Evolutionary conservation across 2,329 filamentous ascomycete species (phyloP), one percentile per base, ranked within the genome.

Genomic region (Hymenotorrendiella dingleyae): DNA sequence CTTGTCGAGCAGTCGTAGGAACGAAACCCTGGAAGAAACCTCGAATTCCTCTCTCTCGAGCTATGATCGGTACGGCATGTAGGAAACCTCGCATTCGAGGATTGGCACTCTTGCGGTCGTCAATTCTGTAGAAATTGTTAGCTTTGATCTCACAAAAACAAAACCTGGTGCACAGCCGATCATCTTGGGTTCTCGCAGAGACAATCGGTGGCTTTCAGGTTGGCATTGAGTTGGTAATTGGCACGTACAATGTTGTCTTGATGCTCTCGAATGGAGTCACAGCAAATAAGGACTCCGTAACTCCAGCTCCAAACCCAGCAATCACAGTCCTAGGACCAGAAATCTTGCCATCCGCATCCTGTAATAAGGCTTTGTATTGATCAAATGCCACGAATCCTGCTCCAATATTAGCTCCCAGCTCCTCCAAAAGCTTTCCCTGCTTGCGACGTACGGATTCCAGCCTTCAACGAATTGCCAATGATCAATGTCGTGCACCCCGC

Each of bases 21-120:
- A 94, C 82, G 59, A 98, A 93, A 19, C 93, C 93, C 63, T 97
- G 89, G 75, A 98, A 95, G 73, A 98, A 97, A 36, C 91, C 93
- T 26, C 84, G 77, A 27, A 96, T 62, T 19, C 93, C 93, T 56
- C 91, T 82, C 63, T 98, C 93, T 49, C 84, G 80, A 28, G 82
- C 83, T 49, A 98, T 97, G 46, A 97, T 76, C 40, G 79, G 81
- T 11, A 89, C 85, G 38, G 91, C 93, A 64, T 97, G 86, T 14
- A 97, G 70, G 68, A 98, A 96, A 20, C 93, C 93, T 48, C 82
- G 79, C 80, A 98, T 83, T 12, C 91, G 82, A 24, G 93, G 93
- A 27, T 87, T 86, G 21, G 79, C 72, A 4, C 78, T 75, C 70
- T 98, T 98, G 56, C 86, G 84, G 66, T 98, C 93, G 62, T 98